Base-by-base conservation (phyloP, 331 rosid species). In the Rhamnella rubrinervis region DNA sequence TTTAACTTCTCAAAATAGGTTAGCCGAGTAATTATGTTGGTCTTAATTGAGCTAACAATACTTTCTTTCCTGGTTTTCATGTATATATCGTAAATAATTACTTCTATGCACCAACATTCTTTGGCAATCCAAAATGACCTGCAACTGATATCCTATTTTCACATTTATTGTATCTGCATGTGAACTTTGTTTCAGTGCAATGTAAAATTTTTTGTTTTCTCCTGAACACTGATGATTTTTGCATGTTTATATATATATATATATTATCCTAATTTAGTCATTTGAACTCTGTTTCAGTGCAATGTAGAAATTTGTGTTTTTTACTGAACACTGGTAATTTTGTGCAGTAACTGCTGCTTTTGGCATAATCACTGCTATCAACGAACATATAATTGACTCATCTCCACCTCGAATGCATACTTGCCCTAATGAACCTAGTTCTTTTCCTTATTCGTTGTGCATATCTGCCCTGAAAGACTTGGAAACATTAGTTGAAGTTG, bases 401-500 rank as follows among this genome's bases (percentile, higher is more conserved):
- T 44, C 82, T 70, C 88, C 93, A 66, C 59, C 73, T 61, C 85
- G 59, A 67, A 75, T 55, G 75, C 73, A 60, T 64, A 16, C 74
- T 39, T 81, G 90, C 83, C 71, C 80, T 47, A 55, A 47, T 19
- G 87, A 72, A 81, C 76, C 83, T 57, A 37, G 69, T 67, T 77
- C 89, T 53, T 91, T 95, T 78, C 97, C 96, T 10, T 95, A 81
- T 77, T 68, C 96, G 6, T 80, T 95, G 75, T 95, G 92, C 78
- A 82, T 95, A 77, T 91, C 99, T 75, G 88, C 96, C 2, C 84
- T 95, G 14, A 95, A 95, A 80, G 97, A 95, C 77, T 70, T 95
- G 87, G 97, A 95, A 83, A 86, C 96, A 1, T 75, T 95, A 80
- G 87, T 86, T 78, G 99, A 95, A 86, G 97, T 95, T 71, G 93